Conservation (phyloP, 2,329 filamentous ascomycete genomes). For the Onygena corvina region DNA sequence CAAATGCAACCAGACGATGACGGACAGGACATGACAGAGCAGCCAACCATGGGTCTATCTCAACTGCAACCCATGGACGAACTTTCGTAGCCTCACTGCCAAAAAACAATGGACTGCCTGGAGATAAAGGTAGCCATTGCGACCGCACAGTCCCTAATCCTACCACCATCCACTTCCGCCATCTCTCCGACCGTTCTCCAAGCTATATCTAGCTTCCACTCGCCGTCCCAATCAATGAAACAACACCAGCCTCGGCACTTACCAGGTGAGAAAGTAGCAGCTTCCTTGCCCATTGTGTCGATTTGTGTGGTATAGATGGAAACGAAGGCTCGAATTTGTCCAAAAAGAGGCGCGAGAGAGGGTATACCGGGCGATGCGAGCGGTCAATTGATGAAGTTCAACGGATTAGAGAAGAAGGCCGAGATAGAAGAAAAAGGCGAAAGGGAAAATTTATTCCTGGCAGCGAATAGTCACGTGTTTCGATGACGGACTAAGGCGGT, state of each 20-base stretch:
- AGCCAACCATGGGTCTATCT: neutral
- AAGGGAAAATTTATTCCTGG: neutral
- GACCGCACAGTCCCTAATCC: neutral
- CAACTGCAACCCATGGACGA: neutral
- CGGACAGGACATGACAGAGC: neutral
- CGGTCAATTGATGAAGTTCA: conserved; percentile 6
- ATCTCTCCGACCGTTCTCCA: neutral
- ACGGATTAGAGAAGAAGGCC: conserved; percentile 11
- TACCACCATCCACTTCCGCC: neutral
- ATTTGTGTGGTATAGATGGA: conserved; percentile 6
- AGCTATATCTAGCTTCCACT: conserved; percentile 1
- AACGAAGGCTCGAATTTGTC: conserved; percentile 17
- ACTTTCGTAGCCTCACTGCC: neutral
- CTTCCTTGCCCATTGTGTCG: conserved; percentile 34
- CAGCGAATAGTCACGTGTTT: neutral
- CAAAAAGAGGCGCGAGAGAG: conserved; percentile 22
- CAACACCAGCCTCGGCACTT: conserved; percentile 21
- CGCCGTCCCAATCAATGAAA: neutral
- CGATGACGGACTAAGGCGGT: neutral
- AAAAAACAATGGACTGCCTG: neutral
- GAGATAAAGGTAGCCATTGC: neutral
- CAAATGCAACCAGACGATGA: neutral
- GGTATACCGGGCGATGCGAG: conserved; percentile 15
- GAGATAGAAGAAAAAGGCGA: conserved; percentile 10
- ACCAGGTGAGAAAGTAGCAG: conserved; percentile 33